Conservation (phyloP, 2,329 filamentous ascomycete species). For the Clonostachys sp. region DNA sequence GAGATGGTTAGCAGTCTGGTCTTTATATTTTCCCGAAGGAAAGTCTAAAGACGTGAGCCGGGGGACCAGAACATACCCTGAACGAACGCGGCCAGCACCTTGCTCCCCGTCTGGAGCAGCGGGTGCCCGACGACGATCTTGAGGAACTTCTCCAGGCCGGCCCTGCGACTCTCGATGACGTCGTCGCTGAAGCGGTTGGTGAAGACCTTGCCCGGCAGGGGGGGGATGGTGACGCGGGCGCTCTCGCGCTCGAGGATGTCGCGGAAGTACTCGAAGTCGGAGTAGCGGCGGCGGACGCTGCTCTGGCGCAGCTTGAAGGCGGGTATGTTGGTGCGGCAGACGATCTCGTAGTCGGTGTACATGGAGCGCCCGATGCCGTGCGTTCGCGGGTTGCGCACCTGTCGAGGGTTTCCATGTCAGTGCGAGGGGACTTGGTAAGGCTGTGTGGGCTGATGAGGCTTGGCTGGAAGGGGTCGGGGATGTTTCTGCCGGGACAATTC, state of each 20-base stretch:
- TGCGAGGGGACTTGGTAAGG: neutral
- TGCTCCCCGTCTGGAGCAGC: slow-evolving; percentile 92
- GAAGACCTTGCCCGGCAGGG: slow-evolving; percentile 94
- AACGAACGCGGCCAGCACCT: slow-evolving; percentile 93
- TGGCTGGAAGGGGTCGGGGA: neutral
- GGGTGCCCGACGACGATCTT: slow-evolving; percentile 98
- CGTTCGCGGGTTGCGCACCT: slow-evolving; percentile 92
- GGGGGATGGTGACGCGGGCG: slow-evolving; percentile 91
- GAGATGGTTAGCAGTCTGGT: neutral
- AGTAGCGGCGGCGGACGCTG: slow-evolving; percentile 88
- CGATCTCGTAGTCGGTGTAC: slow-evolving; percentile 99
- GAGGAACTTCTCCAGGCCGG: slow-evolving; percentile 90
- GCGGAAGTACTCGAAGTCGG: slow-evolving; percentile 97
- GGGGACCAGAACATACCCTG: slow-evolving; percentile 60
- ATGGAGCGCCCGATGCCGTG: slow-evolving; percentile 91
- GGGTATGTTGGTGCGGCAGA: slow-evolving; percentile 97
- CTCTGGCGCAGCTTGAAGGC: slow-evolving; percentile 94
- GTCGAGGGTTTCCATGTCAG: slow-evolving; percentile 6
- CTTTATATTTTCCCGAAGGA: neutral
- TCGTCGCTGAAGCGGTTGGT: slow-evolving; percentile 98
- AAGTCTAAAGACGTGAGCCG: neutral
- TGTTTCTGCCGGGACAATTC: neutral
- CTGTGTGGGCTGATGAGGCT: neutral
- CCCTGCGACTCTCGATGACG: slow-evolving; percentile 90
- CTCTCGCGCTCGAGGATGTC: slow-evolving; percentile 96